Evolutionary conservation across 306 rosid genomes (phyloP).

Genomic region (Acacia acuminata): DNA sequence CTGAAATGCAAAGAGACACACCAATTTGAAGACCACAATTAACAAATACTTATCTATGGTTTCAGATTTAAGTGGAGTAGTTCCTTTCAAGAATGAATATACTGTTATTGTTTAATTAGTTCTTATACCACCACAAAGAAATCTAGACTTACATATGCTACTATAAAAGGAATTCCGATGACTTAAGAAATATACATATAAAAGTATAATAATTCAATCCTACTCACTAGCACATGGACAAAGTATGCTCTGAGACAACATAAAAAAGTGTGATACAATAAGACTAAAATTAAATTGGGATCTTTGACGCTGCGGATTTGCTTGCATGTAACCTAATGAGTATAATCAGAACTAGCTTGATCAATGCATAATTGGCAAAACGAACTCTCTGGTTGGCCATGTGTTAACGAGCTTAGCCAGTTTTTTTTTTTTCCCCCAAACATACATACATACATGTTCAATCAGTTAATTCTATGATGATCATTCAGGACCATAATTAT

Average conservation of each 20-base stretch:
- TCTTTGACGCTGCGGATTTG: background rate
- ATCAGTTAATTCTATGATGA: background rate
- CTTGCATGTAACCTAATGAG: background rate
- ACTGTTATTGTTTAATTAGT: background rate
- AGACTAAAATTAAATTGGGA: background rate
- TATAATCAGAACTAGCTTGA: background rate
- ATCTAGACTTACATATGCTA: background rate
- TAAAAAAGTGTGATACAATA: background rate
- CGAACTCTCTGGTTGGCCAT: background rate
- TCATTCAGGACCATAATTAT: constrained; percentile 21
- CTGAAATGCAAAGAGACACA: background rate
- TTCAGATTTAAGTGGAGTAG: background rate
- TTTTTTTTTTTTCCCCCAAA: too few relatives aligned
- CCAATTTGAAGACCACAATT: background rate
- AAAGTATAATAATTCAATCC: background rate
- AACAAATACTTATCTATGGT: background rate
- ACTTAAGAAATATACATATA: background rate
- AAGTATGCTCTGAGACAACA: background rate
- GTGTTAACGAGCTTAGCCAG: background rate
- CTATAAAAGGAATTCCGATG: background rate
- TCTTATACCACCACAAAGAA: background rate
- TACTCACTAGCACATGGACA: background rate
- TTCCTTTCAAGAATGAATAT: background rate
- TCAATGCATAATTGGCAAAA: background rate
- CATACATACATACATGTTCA: background rate